Conservation (phyloP, 306 rosid genomes). For the Acmispon strigosus region DNA sequence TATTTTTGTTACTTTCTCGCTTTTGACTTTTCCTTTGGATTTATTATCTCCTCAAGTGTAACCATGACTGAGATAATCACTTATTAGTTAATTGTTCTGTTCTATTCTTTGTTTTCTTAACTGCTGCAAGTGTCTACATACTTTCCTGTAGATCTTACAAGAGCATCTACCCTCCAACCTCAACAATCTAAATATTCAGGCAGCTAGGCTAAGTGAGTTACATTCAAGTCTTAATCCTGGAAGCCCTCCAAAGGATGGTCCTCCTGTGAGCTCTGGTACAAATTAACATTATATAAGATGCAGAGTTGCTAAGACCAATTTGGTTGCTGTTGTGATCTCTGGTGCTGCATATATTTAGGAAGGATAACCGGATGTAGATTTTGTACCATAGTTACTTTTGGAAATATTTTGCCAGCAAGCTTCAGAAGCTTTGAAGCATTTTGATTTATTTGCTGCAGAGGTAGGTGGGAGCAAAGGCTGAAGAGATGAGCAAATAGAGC, state of each 20-base stretch:
- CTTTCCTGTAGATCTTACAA: slow-evolving; percentile 40
- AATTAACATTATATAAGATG: slow-evolving; percentile 28
- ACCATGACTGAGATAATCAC: not conserved
- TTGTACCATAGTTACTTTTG: slow-evolving; percentile 25
- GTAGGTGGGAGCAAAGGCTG: slow-evolving; percentile 28
- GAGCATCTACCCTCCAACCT: slow-evolving; percentile 60
- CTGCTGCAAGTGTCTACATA: not conserved
- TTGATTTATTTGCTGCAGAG: slow-evolving; percentile 34
- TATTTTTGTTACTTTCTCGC: not conserved
- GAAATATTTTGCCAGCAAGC: slow-evolving; percentile 36
- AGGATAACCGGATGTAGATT: slow-evolving; percentile 34
- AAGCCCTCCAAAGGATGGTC: slow-evolving; percentile 30
- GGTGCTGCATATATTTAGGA: slow-evolving; percentile 51
- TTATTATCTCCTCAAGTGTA: not conserved
- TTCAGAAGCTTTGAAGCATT: slow-evolving; percentile 34
- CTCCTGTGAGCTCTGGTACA: slow-evolving; percentile 26
- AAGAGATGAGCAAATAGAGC: slow-evolving; percentile 19
- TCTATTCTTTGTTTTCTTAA: not conserved
- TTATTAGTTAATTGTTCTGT: not conserved
- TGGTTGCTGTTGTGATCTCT: slow-evolving; percentile 29
- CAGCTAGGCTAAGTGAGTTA: slow-evolving; percentile 31
- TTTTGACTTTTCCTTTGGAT: not conserved
- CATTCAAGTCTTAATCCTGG: slow-evolving; percentile 27
- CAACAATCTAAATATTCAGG: slow-evolving; percentile 44
- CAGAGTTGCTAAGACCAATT: slow-evolving; percentile 18